A percentile compares a stretch with the other conserved stretches of the same genome.
These are phyloP conservation scores for Acacia pycnantha DNA, from an alignment of 331 rosid species.

Conservation along the genomic window DNA sequence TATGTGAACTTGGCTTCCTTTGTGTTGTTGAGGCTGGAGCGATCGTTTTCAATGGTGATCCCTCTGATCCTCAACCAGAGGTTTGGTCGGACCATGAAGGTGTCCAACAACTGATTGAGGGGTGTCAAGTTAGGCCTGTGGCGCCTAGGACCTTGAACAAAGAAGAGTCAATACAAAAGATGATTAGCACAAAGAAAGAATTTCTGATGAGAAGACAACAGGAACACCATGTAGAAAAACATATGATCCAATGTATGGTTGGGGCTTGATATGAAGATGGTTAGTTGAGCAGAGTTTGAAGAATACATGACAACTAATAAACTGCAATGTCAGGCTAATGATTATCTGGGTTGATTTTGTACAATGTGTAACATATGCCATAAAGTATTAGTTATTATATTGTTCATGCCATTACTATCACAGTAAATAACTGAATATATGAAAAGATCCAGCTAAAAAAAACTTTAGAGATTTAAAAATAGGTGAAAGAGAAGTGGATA, in stretches of 20 bases:
- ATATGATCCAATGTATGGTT: background rate
- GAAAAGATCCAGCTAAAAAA: no score
- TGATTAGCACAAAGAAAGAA: background rate
- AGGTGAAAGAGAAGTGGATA: no score
- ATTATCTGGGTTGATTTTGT: no score
- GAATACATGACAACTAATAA: background rate
- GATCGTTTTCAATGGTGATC: background rate
- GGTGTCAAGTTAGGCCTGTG: background rate
- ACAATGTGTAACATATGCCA: background rate
- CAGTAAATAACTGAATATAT: no score
- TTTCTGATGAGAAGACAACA: background rate
- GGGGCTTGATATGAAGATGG: background rate
- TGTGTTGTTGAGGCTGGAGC: background rate
- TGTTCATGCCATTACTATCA: no score
- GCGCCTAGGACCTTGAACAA: background rate
- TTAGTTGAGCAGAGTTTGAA: background rate
- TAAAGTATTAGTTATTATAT: background rate
- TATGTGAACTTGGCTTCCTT: background rate
- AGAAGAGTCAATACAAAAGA: background rate
- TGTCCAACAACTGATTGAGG: background rate
- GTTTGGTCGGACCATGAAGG: background rate
- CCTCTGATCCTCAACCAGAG: background rate
- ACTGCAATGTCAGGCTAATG: no score
- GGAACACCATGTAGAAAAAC: background rate
- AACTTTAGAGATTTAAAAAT: no score